phyloP scores from a whole-genome alignment of 805 yeast genomes.

The Wickerhamiella sorbophila region DNA sequence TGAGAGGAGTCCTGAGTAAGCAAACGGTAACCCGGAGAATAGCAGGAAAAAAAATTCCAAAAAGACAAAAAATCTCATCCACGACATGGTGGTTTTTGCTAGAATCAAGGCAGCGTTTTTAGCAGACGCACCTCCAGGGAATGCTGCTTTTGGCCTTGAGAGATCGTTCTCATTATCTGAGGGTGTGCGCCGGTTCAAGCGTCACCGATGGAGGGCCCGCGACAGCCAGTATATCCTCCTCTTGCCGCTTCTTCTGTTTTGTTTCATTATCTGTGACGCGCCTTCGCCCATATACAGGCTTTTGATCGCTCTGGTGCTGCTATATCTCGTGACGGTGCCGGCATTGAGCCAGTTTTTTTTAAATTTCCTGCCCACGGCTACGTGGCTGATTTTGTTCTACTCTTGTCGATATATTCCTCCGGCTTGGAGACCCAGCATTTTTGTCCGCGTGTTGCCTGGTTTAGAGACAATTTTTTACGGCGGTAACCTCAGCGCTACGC shows the following conservation, averaged over 20 bases:
- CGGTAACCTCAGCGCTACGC: constrained; percentile 69
- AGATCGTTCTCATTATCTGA: constrained; percentile 23
- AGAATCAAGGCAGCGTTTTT: constrained; percentile 19
- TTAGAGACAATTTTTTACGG: constrained; percentile 86
- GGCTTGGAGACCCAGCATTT: constrained; percentile 70
- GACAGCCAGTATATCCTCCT: constrained; percentile 41
- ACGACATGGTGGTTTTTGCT: constrained; percentile 13
- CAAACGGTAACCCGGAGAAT: too few species aligned
- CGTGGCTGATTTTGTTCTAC: constrained; percentile 78
- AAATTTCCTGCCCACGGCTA: constrained; percentile 64
- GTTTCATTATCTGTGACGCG: constrained; percentile 24
- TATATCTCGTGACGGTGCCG: constrained; percentile 47
- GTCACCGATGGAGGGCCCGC: constrained; percentile 22
- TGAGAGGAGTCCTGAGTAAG: too few species aligned
- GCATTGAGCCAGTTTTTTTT: constrained; percentile 71
- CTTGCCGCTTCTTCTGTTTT: constrained; percentile 38
- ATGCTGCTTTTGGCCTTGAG: constrained; percentile 21
- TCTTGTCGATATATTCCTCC: constrained; percentile 62
- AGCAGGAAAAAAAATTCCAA: background rate
- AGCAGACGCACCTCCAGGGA: constrained; percentile 27
- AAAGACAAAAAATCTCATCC: background rate
- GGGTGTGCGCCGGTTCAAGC: constrained; percentile 22
- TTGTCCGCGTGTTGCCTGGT: constrained; percentile 78
- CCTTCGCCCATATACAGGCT: constrained; percentile 22
- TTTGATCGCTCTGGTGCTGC: constrained; percentile 30